Evolutionary conservation across 768 basidiomycete genomes (phyloP), one percentile per base, ranked within the genome.

Genomic region (Lactarius hatsudake): DNA sequence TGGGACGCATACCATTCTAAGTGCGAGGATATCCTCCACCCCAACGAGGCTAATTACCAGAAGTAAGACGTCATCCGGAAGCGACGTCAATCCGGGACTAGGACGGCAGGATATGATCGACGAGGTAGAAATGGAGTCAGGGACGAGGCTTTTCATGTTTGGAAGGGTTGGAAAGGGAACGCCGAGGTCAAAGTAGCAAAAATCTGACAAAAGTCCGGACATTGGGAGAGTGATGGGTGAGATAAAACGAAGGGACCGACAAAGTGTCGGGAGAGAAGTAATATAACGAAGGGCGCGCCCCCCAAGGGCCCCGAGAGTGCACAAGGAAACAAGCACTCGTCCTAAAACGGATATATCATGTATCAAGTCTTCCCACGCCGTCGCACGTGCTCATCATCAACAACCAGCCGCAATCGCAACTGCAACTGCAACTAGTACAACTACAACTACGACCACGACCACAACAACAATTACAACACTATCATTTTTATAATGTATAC

Each of bases 31-130:
- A 64, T 78, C 77, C 53, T 72, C 68, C 7, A 78, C 74, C 7
- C 71, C 72, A 23, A 76, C 70, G 61, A 73, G 73, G 62, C 74
- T 73, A 51, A 77, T 73, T 56, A 78, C 72, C 55, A 77, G 69
- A 1, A 78, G 74, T 17, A 78, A 57, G n/a, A 78, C 62, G 61
- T 78, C 77, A 69, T 78, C 75, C 23, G 77, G 75, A 20, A 78
- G 74, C n/a, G 73, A 69, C 1, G 69, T 54, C 18, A 77, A 59
- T 23, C 60, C 57, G 60, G 68, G 53, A 62, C 62, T 51, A 54
- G 58, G 60, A 58, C 62, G 59, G 59, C 42, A 34, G 0, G 62
- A 56, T 26, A 48, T 64, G 63, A 68, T 64, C 58, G 67, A 64
- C 40, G 58, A n/a, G 8, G 30, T 53, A 7, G 48, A 63, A 28